Base-by-base conservation (phyloP, 257 asterid species). In the Euphrasia confusa region DNA sequence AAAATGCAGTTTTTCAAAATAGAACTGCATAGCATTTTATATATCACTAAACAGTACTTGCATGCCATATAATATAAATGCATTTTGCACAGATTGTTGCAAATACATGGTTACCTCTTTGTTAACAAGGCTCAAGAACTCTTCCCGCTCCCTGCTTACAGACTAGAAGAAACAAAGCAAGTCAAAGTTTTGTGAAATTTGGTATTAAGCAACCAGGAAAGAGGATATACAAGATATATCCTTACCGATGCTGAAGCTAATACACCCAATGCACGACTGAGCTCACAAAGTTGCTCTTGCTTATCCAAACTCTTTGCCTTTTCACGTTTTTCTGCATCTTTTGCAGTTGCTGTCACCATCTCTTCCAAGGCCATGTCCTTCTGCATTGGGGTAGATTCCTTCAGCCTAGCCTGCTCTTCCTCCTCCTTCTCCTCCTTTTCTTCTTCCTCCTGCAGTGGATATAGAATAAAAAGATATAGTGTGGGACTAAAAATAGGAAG, bases 91-190 rank as follows among this genome's bases (percentile, higher is more conserved):
- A 62, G 15, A 45, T 35, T 50, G 57, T n/a, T 27, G 18, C 42
- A 67, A 74, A 70, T 44, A 72, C 39, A 28, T 7, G 52, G 37
- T 54, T 86, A 89, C 98, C 98, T 92, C 98, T 81, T 86, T 89
- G 74, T 83, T 86, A 74, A 92, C 97, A 76, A 92, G 98, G 61
- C 86, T 74, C 75, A 92, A 71, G 82, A 92, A 92, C 81, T 92
- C 98, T 72, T 92, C 93, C 17, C 98, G 97, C 81, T 92, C 98
- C 87, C 84, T 82, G 81, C 88, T 89, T 76, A 92, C 98, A 30
- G 98, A 86, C 98, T 92, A 86, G 64, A 85, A 83, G 54, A 61
- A 73, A 63, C 53, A 71, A 76, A 71, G 71, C 50, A 58, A 61
- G 54, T 66, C 64, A 73, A 67, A 14, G 39, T 37, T 56, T 73